Conservation (phyloP, 129 eudicot genomes). For the Escallonia herrerae region DNA sequence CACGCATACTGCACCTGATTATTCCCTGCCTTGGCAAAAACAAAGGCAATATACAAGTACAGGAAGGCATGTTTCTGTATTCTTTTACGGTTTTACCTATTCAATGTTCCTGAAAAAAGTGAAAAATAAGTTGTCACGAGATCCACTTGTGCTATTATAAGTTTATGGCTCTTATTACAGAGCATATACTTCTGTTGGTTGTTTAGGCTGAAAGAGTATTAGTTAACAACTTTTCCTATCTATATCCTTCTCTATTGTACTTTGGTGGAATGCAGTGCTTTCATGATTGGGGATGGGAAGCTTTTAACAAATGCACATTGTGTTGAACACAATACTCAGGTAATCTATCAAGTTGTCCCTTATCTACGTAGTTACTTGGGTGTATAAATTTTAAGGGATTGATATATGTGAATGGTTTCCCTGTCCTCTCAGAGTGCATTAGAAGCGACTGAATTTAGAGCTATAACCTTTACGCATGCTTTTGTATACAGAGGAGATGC, state of each 20-base stretch:
- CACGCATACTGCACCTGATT: constrained; percentile 92
- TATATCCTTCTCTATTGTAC: constrained; percentile 3
- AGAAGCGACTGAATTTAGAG: neutral
- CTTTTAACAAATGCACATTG: constrained; percentile 99
- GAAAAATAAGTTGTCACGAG: constrained; percentile 4
- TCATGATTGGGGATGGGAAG: constrained; percentile 94
- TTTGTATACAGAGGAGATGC: neutral
- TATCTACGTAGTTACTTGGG: neutral
- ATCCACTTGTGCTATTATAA: neutral
- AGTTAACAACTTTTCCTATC: neutral
- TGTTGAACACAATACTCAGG: constrained; percentile 92
- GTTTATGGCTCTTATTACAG: constrained; percentile 1
- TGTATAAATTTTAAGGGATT: neutral
- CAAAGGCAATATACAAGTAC: constrained; percentile 92
- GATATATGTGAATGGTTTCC: neutral
- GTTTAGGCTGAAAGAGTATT: neutral
- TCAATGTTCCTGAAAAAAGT: neutral
- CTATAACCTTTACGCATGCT: neutral
- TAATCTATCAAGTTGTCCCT: constrained; percentile 14
- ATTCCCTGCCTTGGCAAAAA: constrained; percentile 98
- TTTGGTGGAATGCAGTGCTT: constrained; percentile 67
- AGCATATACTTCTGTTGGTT: constrained; percentile 1
- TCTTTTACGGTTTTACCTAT: constrained; percentile 9
- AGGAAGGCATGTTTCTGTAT: constrained; percentile 59
- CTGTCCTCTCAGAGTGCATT: neutral